These are phyloP conservation scores for Erysiphe neolycopersici DNA, from an alignment of 2,329 filamentous ascomycete species.

Conservation along the genomic window DNA sequence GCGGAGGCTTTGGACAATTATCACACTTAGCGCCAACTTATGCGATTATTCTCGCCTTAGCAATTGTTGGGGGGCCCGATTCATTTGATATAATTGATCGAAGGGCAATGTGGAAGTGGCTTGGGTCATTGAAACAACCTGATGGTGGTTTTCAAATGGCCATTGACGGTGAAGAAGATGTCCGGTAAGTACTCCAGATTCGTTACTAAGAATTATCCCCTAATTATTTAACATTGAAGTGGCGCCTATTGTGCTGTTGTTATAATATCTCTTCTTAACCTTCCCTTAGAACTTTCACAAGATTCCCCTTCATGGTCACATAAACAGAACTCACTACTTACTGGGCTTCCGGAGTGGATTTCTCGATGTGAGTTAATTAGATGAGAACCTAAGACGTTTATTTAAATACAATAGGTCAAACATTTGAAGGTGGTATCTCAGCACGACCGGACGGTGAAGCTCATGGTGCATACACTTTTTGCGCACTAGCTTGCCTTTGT, in stretches of 20 bases:
- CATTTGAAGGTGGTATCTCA: constrained; percentile 82
- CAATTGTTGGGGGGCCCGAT: constrained; percentile 49
- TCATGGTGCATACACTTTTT: constrained; percentile 92
- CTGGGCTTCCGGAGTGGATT: constrained; percentile 54
- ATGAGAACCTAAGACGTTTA: not conserved
- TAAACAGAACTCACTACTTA: constrained; percentile 39
- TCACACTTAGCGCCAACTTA: constrained; percentile 81
- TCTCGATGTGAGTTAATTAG: constrained; percentile 36
- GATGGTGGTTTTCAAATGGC: constrained; percentile 80
- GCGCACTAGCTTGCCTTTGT: constrained; percentile 66
- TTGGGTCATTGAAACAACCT: constrained; percentile 60
- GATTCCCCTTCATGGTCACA: constrained; percentile 39
- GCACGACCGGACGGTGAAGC: constrained; percentile 68
- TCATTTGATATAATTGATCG: constrained; percentile 56
- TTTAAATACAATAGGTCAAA: constrained; percentile 35
- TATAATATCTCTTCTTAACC: constrained; percentile 53
- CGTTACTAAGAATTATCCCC: too few species aligned
- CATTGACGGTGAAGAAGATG: constrained; percentile 70
- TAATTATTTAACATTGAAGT: constrained; percentile 17
- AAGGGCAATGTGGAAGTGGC: constrained; percentile 69
- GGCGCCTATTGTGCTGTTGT: constrained; percentile 83
- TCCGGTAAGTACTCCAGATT: constrained; percentile 29
- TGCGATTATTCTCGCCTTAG: constrained; percentile 52
- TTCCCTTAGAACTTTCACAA: constrained; percentile 53
- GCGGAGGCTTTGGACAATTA: constrained; percentile 72